Base-by-base conservation (phyloP, 108 stramenopile species). In the Chaetoceros tenuissimus region DNA sequence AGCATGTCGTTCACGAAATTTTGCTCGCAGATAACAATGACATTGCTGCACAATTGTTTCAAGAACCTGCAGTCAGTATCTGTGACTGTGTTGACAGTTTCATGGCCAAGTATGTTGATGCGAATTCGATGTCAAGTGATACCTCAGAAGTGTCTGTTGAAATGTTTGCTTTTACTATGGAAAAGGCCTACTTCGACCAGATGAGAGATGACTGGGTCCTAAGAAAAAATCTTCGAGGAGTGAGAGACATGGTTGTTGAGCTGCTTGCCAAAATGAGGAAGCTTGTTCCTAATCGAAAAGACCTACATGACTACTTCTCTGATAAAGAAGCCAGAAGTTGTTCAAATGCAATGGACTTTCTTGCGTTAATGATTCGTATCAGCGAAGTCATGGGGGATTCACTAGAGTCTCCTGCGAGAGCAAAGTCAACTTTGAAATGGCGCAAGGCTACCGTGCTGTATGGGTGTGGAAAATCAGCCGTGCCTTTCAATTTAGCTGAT, bases 221-320 rank as follows among this genome's bases (percentile, higher is more conserved):
- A 28, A n/a, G 18, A 21, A 25, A 29, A 13, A 26, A 31, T 19
- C 17, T 30, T 3, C 16, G 18, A 19, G 18, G 19, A 13, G 19
- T 30, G 28, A 31, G 8, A 13, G 19, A 29, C 19, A 5, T 54
- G 19, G 8, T 54, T 29, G 19, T 31, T 3, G 53, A 54, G 3
- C 5, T 54, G 3, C 26, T 29, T 18, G 19, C 16, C 18, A 29
- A 19, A 19, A 22, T 54, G 28, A 26, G 53, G 28, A 30, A 28
- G 25, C 53, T 54, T 28, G 53, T 54, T 5, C 53, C 53, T 16
- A 54, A 26, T 54, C 53, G 53, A 31, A 54, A 31, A 5, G 53
- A 54, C 17, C 53, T 54, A 16, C 53, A 54, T 31, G 16, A 3
- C 3, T 13, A 30, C 21, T 29, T 54, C 25, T 19, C 19, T 13